Conservation (phyloP, 2,329 filamentous ascomycete species). For the Kalaharituber pfeilii region DNA sequence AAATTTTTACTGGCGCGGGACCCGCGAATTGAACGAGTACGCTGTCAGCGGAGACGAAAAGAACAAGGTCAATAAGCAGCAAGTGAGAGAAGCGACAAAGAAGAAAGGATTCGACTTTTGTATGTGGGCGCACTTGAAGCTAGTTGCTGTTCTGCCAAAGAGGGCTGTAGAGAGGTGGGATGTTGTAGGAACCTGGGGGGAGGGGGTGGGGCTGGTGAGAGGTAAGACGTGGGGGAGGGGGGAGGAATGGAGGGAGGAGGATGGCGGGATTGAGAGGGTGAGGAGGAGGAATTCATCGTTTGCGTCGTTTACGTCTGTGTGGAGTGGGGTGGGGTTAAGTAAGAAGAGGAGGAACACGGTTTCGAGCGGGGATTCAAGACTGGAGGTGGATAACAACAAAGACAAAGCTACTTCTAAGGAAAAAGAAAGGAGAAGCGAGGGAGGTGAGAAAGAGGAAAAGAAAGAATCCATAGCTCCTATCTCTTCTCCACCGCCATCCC, state of each 20-base stretch:
- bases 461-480: too few species aligned
- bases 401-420: too few species aligned
- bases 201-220: conserved; percentile 21
- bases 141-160: not conserved
- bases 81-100: not conserved
- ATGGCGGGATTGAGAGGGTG: conserved; percentile 32
- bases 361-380: too few species aligned
- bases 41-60: not conserved
- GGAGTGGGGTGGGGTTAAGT: too few species aligned
- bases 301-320: too few species aligned
- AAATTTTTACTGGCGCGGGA: not conserved
- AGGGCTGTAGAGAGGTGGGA: conserved; percentile 54
- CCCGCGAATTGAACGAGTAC: not conserved
- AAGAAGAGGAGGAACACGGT: not conserved
- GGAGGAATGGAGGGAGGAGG: conserved; percentile 65
- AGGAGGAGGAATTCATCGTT: not conserved
- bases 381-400: too few species aligned
- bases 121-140: not conserved
- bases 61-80: not conserved
- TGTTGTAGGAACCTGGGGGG: conserved; percentile 36
- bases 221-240: conserved; percentile 36
- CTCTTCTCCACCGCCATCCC: too few species aligned
- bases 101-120: not conserved
- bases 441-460: too few species aligned
- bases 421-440: too few species aligned